Evolutionary conservation across 768 basidiomycete genomes (phyloP).

Genomic region (Phaeolepiota aurea): DNA sequence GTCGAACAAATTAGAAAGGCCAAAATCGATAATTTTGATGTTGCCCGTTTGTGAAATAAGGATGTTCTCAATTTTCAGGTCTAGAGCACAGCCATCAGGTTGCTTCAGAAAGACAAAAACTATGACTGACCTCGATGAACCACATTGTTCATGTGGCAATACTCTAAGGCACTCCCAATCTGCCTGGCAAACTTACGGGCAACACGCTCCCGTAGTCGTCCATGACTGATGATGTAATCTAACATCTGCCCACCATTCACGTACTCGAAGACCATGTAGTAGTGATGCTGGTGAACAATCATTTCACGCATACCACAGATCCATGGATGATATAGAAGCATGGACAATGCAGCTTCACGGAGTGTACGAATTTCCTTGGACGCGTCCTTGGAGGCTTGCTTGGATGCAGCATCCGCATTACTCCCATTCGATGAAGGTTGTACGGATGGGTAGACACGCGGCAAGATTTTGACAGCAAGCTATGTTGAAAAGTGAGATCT

Average conservation of each 20-base stretch:
- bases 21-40: slow-evolving; percentile 99
- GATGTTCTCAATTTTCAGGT: slow-evolving; percentile 99
- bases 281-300: slow-evolving; percentile 95
- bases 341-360: slow-evolving; percentile 89
- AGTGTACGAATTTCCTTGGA: slow-evolving; percentile 95
- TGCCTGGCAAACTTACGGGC: slow-evolving; percentile 97
- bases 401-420: slow-evolving; percentile 44
- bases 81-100: slow-evolving; percentile 20
- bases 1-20: slow-evolving; percentile 91
- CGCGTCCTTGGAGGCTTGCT: slow-evolving; percentile 81
- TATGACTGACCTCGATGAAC: slow-evolving; percentile 77
- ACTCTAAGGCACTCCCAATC: slow-evolving; percentile 92
- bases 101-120: neutral
- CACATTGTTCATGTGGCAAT: slow-evolving; percentile 95
- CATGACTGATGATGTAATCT: slow-evolving; percentile 99
- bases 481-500: slow-evolving; percentile 19
- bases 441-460: slow-evolving; percentile 65
- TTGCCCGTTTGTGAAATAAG: slow-evolving; percentile 97
- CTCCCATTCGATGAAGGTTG: slow-evolving; percentile 36
- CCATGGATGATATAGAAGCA: slow-evolving; percentile 96
- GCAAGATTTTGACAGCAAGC: slow-evolving; percentile 99
- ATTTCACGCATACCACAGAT: slow-evolving; percentile 99
- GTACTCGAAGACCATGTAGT: slow-evolving; percentile 99
- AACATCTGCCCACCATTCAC: slow-evolving; percentile 99
- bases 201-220: slow-evolving; percentile 87